phyloP scores from a whole-genome alignment of 805 yeast species.

The Cyberlindnera nakhonratchasimensis region DNA sequence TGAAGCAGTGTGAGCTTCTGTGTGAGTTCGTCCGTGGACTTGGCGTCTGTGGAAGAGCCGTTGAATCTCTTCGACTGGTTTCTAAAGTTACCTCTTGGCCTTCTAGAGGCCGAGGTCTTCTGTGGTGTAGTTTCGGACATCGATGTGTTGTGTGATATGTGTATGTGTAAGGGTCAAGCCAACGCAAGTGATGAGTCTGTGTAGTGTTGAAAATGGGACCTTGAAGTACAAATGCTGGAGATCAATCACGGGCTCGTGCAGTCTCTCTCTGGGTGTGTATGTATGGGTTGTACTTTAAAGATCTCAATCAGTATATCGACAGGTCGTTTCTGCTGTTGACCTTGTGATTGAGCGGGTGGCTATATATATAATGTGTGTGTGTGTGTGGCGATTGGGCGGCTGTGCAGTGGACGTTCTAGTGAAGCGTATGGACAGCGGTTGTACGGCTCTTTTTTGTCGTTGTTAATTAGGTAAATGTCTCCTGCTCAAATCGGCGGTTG shows the following conservation, averaged over 20 bases:
- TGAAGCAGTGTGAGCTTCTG: slow-evolving; percentile 51
- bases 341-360: too few relatives aligned
- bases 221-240: background rate
- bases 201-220: background rate
- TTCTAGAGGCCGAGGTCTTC: slow-evolving; percentile 20
- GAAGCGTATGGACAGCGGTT: background rate
- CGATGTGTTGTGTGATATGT: slow-evolving; percentile 4
- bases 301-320: too few relatives aligned
- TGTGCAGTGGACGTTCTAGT: too few relatives aligned
- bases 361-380: too few relatives aligned
- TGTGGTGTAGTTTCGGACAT: slow-evolving; percentile 20
- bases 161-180: background rate
- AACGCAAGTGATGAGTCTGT: background rate
- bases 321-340: too few relatives aligned
- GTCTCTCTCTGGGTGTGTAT: too few relatives aligned
- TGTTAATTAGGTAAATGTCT: background rate
- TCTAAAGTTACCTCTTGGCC: slow-evolving; percentile 36
- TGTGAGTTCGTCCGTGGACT: slow-evolving; percentile 32
- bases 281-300: too few relatives aligned
- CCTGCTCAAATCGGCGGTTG: background rate
- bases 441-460: background rate
- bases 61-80: slow-evolving; percentile 42
- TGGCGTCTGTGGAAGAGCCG: slow-evolving; percentile 17
- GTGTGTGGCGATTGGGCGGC: too few relatives aligned
- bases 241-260: too few relatives aligned